Conservation (phyloP, 495 filamentous ascomycete species). For the Trypethelium eluteriae region DNA sequence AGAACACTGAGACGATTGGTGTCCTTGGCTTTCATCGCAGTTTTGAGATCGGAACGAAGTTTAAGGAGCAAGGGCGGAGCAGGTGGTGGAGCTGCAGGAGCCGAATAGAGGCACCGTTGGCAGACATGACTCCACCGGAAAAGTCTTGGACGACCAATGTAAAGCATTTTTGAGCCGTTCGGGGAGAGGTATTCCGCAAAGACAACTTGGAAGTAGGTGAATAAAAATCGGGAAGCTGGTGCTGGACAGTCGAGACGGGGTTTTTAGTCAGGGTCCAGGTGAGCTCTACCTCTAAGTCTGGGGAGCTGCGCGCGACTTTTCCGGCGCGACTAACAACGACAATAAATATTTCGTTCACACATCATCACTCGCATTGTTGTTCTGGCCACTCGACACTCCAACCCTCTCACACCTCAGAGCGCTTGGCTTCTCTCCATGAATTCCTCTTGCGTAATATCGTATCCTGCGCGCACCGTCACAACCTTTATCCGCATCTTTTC, state of each 20-base stretch:
- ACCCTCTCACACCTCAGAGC: neutral
- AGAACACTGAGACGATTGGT: conserved; percentile 49
- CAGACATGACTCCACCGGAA: conserved; percentile 6
- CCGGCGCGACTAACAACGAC: conserved; percentile 3
- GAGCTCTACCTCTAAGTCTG: neutral
- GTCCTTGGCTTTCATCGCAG: conserved; percentile 56
- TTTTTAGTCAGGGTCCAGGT: conserved; percentile 29
- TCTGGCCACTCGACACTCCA: neutral
- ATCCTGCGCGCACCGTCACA: neutral
- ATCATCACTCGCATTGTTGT: neutral
- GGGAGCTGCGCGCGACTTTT: conserved; percentile 9
- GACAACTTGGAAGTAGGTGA: conserved; percentile 12
- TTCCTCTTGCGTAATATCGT: neutral
- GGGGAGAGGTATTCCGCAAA: neutral
- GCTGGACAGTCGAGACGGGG: conserved; percentile 33
- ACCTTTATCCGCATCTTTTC: neutral
- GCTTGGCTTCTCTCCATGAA: neutral
- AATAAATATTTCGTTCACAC: neutral
- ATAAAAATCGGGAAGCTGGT: too few relatives aligned
- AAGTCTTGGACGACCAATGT: neutral
- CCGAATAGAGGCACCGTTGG: conserved; percentile 27
- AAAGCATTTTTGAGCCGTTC: neutral
- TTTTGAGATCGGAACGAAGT: conserved; percentile 52
- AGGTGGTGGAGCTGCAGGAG: conserved; percentile 16
- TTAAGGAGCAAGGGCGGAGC: conserved; percentile 39